Percentiles rank a stretch among this genome's conserved stretches.
phyloP scores from a whole-genome alignment of 1,139 yeast genomes.

The Diutina siamensis region DNA sequence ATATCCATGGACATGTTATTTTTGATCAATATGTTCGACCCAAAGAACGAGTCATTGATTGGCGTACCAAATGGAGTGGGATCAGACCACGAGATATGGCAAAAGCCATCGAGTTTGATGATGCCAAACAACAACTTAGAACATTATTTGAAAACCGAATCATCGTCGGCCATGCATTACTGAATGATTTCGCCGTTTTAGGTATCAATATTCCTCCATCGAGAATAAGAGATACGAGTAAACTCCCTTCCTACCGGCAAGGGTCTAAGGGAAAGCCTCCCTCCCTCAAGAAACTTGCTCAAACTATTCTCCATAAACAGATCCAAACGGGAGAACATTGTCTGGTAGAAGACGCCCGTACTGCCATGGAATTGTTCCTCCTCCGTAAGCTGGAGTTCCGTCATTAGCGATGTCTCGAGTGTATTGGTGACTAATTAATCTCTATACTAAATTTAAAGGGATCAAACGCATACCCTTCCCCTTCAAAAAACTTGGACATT shows the following conservation, averaged over 20 bases:
- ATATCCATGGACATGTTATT: conserved; percentile 62
- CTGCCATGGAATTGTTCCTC: conserved; percentile 71
- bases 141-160: conserved; percentile 39
- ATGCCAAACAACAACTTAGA: conserved; percentile 50
- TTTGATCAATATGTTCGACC: conserved; percentile 73
- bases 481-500: conserved; percentile 95
- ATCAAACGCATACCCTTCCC: conserved; percentile 82
- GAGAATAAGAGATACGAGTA: conserved; percentile 65
- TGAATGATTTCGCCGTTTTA: conserved; percentile 64
- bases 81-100: conserved; percentile 59
- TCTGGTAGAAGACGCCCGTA: conserved; percentile 84
- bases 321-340: conserved; percentile 76
- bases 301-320: conserved; percentile 42
- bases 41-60: conserved; percentile 65
- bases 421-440: neutral
- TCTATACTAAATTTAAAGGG: conserved; percentile 52
- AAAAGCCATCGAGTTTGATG: conserved; percentile 50
- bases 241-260: conserved; percentile 44
- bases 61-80: conserved; percentile 95
- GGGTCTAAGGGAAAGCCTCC: conserved; percentile 61
- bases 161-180: conserved; percentile 77
- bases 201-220: conserved; percentile 55
- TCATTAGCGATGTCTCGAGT: too few species aligned
- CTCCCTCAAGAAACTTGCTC: conserved; percentile 52
- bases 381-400: conserved; percentile 44